Conservation (phyloP, 2,329 filamentous ascomycete species). For the Malbranchea zuffiana region DNA sequence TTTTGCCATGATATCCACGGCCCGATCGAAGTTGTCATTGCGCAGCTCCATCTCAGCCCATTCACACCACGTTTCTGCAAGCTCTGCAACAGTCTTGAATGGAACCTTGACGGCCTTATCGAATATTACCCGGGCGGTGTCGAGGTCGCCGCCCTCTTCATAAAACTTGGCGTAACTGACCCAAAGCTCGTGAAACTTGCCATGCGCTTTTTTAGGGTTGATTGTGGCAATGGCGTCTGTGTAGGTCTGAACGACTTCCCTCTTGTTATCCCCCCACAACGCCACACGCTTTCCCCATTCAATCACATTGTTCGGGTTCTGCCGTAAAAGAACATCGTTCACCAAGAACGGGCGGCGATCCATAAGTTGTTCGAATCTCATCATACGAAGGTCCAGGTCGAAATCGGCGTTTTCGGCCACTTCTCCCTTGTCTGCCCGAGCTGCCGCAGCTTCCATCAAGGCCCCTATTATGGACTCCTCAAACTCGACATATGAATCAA, state of each 20-base stretch:
- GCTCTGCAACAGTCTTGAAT: conserved; percentile 92
- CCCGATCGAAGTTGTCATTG: conserved; percentile 90
- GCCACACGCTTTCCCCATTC: conserved; percentile 98
- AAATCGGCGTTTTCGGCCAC: conserved; percentile 78
- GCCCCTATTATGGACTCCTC: conserved; percentile 90
- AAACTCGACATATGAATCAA: conserved; percentile 92
- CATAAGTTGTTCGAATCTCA: conserved; percentile 97
- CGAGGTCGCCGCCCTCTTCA: conserved; percentile 72
- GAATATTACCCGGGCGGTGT: conserved; percentile 82
- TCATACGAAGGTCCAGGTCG: conserved; percentile 91
- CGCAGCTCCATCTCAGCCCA: conserved; percentile 98
- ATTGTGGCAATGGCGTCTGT: conserved; percentile 88
- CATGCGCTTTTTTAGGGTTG: conserved; percentile 85
- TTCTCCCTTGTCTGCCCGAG: conserved; percentile 65
- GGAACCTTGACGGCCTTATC: conserved; percentile 97
- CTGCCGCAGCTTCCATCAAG: conserved; percentile 77
- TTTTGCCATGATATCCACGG: conserved; percentile 92
- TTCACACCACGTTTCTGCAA: conserved; percentile 97
- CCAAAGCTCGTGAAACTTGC: conserved; percentile 91
- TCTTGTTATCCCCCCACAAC: conserved; percentile 87
- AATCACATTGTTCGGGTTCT: conserved; percentile 90
- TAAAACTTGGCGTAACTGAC: conserved; percentile 96
- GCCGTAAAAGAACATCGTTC: conserved; percentile 87
- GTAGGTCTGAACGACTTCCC: conserved; percentile 86
- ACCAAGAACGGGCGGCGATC: conserved; percentile 89